Evolutionary conservation across 768 basidiomycete genomes (phyloP).

Genomic region (Pisolithus tinctorius): DNA sequence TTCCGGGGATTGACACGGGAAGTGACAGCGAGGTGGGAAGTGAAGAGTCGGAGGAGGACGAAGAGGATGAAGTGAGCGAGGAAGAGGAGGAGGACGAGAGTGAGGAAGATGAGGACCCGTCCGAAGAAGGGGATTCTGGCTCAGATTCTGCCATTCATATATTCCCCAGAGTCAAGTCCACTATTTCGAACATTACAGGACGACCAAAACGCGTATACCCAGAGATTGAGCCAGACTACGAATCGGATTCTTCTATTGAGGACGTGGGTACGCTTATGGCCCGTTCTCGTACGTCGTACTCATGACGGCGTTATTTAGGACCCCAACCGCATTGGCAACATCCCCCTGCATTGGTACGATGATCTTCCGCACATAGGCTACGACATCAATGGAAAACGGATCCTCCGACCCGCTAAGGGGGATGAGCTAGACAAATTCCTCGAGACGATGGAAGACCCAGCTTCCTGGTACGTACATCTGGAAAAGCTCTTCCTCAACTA

Average conservation of each 20-base stretch:
- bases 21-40: conserved; percentile 36
- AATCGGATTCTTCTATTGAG: conserved; percentile 88
- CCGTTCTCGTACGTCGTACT: neutral
- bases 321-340: conserved; percentile 90
- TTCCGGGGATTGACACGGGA: conserved; percentile 58
- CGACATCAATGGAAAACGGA: conserved; percentile 88
- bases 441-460: conserved; percentile 85
- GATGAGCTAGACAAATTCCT: conserved; percentile 98
- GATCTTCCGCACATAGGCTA: conserved; percentile 99
- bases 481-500: neutral
- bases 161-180: conserved; percentile 57
- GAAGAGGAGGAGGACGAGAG: conserved; percentile 25
- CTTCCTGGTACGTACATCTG: conserved; percentile 61
- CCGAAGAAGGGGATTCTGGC: conserved; percentile 30
- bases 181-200: conserved; percentile 80
- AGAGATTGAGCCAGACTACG: conserved; percentile 86
- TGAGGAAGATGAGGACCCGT: conserved; percentile 29
- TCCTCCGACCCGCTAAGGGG: conserved; percentile 88
- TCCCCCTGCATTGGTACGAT: conserved; percentile 99
- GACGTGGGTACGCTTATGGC: conserved; percentile 48
- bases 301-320: conserved; percentile 40
- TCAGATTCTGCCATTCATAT: conserved; percentile 46
- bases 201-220: conserved; percentile 78
- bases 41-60: conserved; percentile 31
- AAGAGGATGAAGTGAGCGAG: conserved; percentile 24